Evolutionary conservation across 179 eudicot species (phyloP), one percentile per base, ranked within the genome.

Genomic region (Sideroxylon spinosum): DNA sequence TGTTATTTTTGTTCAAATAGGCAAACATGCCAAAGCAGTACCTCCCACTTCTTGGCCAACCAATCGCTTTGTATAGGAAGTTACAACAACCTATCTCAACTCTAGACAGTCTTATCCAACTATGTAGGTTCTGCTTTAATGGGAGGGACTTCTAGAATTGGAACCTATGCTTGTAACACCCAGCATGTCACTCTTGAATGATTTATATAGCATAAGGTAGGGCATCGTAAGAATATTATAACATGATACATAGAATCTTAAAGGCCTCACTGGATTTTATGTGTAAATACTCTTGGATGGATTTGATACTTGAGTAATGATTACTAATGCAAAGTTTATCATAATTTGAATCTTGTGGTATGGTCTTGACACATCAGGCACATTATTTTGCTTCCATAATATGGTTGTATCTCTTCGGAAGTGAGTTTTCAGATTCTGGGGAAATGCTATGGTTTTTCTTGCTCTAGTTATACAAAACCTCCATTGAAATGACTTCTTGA

Each of bases 21-120:
- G 98, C 99, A 78, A 92, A 79, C 89, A 94, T 94, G 98, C 99
- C 99, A 65, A 95, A 95, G 92, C 99, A 95, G 86, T 95, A 95
- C 87, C 99, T 95, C 83, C 96, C 96, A 22, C 97, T 95, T 75
- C 77, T 89, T 77, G 97, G 91, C 80, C 92, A 95, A 79, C 95
- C 99, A 52, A 93, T 95, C 87, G 99, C 99, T 68, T 86, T 95
- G 84, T 90, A 93, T 81, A 95, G 99, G 99, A 90, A 83, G 56
- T 82, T 19, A 75, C 68, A 50, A 55, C 67, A n/a, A 71, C 79
- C 71, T 73, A 68, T 11, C 62, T 70, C 73, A 75, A 22, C 62
- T 70, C 59, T 12, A 1, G 44, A 68, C 56, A 44, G 13, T 48
- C 74, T 57, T 76, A 16, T 46, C 66, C 6, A 13, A 32, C 26